Base-by-base conservation (phyloP, 2,329 filamentous ascomycete genomes). In the Ophiostoma sp. region DNA sequence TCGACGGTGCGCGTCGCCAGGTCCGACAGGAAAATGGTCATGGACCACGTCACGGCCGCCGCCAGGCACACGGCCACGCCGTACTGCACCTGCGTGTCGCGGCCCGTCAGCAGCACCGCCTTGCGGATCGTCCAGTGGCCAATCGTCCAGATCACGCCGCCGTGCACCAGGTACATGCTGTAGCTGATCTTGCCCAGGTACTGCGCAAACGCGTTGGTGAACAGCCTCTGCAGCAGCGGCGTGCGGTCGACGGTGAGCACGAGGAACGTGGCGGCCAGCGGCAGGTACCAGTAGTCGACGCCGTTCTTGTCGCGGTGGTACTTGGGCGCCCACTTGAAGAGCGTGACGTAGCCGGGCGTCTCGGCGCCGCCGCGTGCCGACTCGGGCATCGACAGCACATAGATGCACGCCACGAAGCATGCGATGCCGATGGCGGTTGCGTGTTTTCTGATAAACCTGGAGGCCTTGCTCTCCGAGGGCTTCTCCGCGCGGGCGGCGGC, bases 141-240 rank as follows among this genome's bases (percentile, higher is more conserved):
- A 27, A 84, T 73, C 1, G 82, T 82, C 74, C 87, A 85, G 75
- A 85, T 80, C 2, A 83, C 80, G 3, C 84, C 83, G 0, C 86
- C 85, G 76, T 89, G 87, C 79, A 88, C 83, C 15, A 89, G 81
- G 76, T 89, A 89, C 39, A 89, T 76, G 67, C 85, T 83, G 75
- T 86, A 89, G 68, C 85, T 87, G 73, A 89, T 84, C 75, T 83
- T 83, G 71, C 87, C 87, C 4, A 89, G 78, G 76, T 89, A 89
- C 70, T 73, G 73, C 31, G 73, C 64, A 5, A 78, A 68, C 1
- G 71, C 70, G 7, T 74, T 76, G 3, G 75, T 79, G 70, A 78
- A 79, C 1, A 75, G 69, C 10, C 67, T 31, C 65, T 78, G 77
- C 15, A 79, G 67, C 8, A 74, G 71, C 0, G 68, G 72, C 3